Base-by-base conservation (phyloP, 371 early-diverging fungal genomes). In the Blakeslea trispora region DNA sequence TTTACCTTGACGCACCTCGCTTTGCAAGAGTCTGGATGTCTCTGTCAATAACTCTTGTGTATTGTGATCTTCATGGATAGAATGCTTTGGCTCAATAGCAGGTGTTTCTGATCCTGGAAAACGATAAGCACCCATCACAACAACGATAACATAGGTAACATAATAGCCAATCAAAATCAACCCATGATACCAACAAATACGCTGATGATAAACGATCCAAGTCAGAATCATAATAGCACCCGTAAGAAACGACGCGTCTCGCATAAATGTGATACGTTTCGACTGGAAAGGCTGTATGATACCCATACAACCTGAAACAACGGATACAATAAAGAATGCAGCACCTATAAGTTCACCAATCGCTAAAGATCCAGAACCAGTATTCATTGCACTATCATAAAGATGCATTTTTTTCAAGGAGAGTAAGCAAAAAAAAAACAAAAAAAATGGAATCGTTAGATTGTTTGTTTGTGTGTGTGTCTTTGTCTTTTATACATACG, bases 321-420 rank as follows among this genome's bases (percentile, higher is more conserved):
- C 79, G 7, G 87, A 74, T 2, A 84, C 77, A 43, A 91, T 86
- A 52, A 91, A 92, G 24, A 86, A 84, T 0, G 91, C 89, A 18
- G 89, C 88, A 6, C 92, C 93, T 31, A 93, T 81, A 10, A 92
- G 77, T 57, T 91, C 91, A 19, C 93, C 92, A 9, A 93, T 74
- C 11, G 92, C 93, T 45, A 93, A 65, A 5, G 88, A 88, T 18
- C 86, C 91, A 41, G 86, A 81, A 39, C 85, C 87, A 7, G 81
- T 82, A 10, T 83, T 72, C 63, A 92, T 82, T 3, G 92, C 92
- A 34, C 87, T 86, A 52, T 17, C n/a, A n/a, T n/a, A n/a, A n/a
- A n/a, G n/a, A n/a, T n/a, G n/a, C n/a, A n/a, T n/a, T n/a, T n/a
- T n/a, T n/a, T n/a, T n/a, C n/a, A n/a, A n/a, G n/a, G n/a, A n/a